Evolutionary conservation across 1,284 basidiomycete genomes (phyloP).

Genomic region (Sanghuangporus baumii): DNA sequence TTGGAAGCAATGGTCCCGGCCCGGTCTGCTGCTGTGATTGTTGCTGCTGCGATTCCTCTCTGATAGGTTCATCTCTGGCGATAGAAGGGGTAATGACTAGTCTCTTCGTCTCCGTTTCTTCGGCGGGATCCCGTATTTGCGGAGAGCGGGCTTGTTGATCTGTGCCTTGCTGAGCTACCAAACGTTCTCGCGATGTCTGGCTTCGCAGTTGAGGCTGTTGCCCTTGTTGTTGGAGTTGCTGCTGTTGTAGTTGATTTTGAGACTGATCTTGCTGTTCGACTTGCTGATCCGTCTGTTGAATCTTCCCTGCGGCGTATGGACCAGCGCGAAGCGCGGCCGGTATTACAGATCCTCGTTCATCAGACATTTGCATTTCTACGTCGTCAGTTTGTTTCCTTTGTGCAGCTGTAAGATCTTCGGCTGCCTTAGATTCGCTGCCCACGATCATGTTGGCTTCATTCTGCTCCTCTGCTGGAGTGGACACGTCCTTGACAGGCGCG

Average conservation of each 20-base stretch:
- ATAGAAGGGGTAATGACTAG: slow-evolving; percentile 74
- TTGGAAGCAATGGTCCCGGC: slow-evolving; percentile 38
- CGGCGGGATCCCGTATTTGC: slow-evolving; percentile 45
- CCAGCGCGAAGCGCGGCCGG: slow-evolving; percentile 22
- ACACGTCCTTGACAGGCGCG: slow-evolving; percentile 22
- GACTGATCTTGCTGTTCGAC: slow-evolving; percentile 30
- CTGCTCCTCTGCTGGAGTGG: slow-evolving; percentile 27
- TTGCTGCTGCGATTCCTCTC: slow-evolving; percentile 14
- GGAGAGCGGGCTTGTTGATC: slow-evolving; percentile 68
- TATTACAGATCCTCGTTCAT: slow-evolving; percentile 26
- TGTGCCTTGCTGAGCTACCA: slow-evolving; percentile 43
- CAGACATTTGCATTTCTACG: slow-evolving; percentile 63
- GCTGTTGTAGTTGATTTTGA: slow-evolving; percentile 25
- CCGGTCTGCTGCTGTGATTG: slow-evolving; percentile 13
- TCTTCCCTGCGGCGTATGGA: slow-evolving; percentile 7
- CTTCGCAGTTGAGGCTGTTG: slow-evolving; percentile 24
- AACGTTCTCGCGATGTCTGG: slow-evolving; percentile 20
- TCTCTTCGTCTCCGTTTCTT: slow-evolving; percentile 63
- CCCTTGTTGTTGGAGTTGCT: slow-evolving; percentile 25
- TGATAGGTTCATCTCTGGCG: slow-evolving; percentile 39
- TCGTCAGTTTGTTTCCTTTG: slow-evolving; percentile 37
- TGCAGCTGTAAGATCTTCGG: slow-evolving; percentile 19
- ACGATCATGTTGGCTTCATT: slow-evolving; percentile 11
- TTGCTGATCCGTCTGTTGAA: slow-evolving; percentile 24
- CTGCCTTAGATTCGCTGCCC: slow-evolving; percentile 22